phyloP scores from a whole-genome alignment of 768 basidiomycete species.

The Cystofilobasidium capitatum region DNA sequence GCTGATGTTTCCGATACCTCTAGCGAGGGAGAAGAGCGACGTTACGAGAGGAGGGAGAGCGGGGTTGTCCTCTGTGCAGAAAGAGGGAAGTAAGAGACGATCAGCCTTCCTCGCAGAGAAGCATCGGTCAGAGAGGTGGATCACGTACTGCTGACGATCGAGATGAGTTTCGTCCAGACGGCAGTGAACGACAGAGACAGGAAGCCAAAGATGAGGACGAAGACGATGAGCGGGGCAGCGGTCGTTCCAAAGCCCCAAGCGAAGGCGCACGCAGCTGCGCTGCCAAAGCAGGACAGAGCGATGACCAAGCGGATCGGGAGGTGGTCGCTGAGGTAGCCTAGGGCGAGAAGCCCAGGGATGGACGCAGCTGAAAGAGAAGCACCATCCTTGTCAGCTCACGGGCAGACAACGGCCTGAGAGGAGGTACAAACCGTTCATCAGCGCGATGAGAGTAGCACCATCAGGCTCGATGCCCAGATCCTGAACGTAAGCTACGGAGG shows the following conservation, averaged over 20 bases:
- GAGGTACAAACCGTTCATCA: slow-evolving; percentile 33
- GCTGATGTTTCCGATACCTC: slow-evolving; percentile 36
- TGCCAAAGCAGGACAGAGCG: slow-evolving; percentile 31
- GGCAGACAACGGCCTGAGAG: not conserved
- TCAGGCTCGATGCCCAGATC: slow-evolving; percentile 31
- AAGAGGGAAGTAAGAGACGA: not conserved
- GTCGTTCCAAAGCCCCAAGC: slow-evolving; percentile 36
- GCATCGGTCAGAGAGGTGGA: not conserved
- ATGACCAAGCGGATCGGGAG: slow-evolving; percentile 31
- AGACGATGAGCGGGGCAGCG: slow-evolving; percentile 28
- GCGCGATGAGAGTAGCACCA: slow-evolving; percentile 33
- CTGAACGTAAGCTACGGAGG: slow-evolving; percentile 27
- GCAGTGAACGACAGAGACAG: slow-evolving; percentile 33
- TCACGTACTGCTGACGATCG: slow-evolving; percentile 32
- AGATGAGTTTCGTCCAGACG: slow-evolving; percentile 34
- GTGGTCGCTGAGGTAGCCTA: slow-evolving; percentile 34
- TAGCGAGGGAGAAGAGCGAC: slow-evolving; percentile 32
- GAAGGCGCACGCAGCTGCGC: slow-evolving; percentile 33
- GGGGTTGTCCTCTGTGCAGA: slow-evolving; percentile 33
- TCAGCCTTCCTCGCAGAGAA: not conserved
- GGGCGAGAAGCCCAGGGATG: slow-evolving; percentile 31
- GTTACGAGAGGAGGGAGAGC: slow-evolving; percentile 29
- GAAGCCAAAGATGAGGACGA: slow-evolving; percentile 32
- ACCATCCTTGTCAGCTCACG: not conserved
- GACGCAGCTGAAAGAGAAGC: slow-evolving; percentile 31